phyloP scores from a whole-genome alignment of 129 eudicot genomes.

The Deinandra increscens region DNA sequence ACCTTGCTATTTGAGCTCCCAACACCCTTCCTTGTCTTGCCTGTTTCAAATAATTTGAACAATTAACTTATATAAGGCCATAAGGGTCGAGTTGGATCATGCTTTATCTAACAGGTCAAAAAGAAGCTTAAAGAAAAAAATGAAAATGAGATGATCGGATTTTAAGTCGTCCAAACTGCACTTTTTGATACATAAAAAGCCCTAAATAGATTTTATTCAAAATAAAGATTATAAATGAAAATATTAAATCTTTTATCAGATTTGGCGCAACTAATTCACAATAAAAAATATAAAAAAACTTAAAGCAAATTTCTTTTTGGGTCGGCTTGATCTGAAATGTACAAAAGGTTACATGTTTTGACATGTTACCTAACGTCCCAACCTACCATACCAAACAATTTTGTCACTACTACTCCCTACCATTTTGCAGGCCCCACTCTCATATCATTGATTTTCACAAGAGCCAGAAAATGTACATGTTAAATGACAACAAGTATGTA shows the following conservation, averaged over 20 bases:
- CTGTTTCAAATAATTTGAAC: constrained; percentile 31
- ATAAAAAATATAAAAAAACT: too few relatives aligned
- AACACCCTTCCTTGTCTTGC: constrained; percentile 45
- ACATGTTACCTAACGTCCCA: background rate
- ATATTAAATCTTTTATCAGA: too few relatives aligned
- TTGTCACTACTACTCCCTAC: background rate
- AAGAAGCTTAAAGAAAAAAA: too few relatives aligned
- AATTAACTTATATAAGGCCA: background rate
- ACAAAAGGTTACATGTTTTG: background rate
- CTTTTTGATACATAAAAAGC: background rate
- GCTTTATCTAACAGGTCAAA: too few relatives aligned
- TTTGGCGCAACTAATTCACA: too few relatives aligned
- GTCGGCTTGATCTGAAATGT: background rate
- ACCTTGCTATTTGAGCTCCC: constrained; percentile 45
- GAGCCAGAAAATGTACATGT: background rate
- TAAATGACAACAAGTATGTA: background rate
- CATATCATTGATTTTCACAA: background rate
- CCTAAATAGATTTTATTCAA: background rate
- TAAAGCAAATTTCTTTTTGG: background rate
- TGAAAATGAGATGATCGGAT: background rate
- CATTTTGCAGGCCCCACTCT: background rate
- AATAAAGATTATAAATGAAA: background rate
- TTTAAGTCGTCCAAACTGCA: background rate
- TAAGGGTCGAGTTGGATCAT: background rate
- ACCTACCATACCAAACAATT: too few relatives aligned